Percentiles rank a stretch among this genome's conserved stretches.
Evolutionary conservation across 768 basidiomycete genomes (phyloP).

Genomic region (Astraeus odoratus): DNA sequence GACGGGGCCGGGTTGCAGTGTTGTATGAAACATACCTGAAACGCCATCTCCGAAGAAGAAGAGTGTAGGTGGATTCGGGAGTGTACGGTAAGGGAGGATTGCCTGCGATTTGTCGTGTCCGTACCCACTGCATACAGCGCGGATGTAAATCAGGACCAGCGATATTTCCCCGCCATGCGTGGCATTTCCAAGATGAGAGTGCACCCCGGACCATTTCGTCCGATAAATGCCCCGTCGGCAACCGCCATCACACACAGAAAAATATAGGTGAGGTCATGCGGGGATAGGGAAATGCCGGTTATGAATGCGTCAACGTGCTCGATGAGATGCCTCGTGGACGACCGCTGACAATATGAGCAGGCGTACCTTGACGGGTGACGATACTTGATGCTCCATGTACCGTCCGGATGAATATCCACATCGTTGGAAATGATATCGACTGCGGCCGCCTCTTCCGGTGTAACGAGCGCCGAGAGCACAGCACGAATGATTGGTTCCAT

Average conservation of each 20-base stretch:
- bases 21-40: conserved; percentile 52
- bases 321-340: too few relatives aligned
- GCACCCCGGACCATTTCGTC: too few relatives aligned
- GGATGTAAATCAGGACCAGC: background rate
- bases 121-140: conserved; percentile 47
- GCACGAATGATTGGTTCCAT: conserved; percentile 94
- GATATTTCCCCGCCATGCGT: too few relatives aligned
- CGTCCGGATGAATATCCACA: conserved; percentile 56
- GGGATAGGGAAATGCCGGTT: too few relatives aligned
- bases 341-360: background rate
- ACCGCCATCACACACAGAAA: too few relatives aligned
- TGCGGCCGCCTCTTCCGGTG: conserved; percentile 58
- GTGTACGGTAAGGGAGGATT: conserved; percentile 61
- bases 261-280: too few relatives aligned
- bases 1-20: background rate
- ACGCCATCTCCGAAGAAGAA: conserved; percentile 99
- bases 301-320: too few relatives aligned
- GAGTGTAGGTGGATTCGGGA: conserved; percentile 48
- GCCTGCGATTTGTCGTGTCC: conserved; percentile 97
- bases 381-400: conserved; percentile 77
- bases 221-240: too few relatives aligned
- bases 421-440: conserved; percentile 96
- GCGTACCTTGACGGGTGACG: conserved; percentile 80
- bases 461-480: conserved; percentile 71
- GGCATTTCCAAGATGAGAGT: too few relatives aligned